Base-by-base conservation (phyloP, 2,329 filamentous ascomycete genomes). In the Cercospora sp. region DNA sequence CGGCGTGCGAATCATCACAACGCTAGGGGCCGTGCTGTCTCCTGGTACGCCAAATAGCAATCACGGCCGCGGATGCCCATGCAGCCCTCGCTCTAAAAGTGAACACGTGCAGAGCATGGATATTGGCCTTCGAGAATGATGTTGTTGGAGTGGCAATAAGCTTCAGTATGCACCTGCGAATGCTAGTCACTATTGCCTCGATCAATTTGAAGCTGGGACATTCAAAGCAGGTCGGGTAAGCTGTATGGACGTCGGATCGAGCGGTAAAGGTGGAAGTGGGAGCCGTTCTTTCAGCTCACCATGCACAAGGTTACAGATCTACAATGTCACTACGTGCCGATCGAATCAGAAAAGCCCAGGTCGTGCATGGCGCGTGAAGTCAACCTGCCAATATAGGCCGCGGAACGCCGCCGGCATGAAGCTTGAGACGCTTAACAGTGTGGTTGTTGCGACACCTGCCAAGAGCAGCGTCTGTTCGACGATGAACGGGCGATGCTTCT, bases 221-320 rank as follows among this genome's bases (percentile, higher is more conserved):
- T 59, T 36, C 23, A 55, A 2, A 36, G 10, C 9, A 30, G 26
- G 10, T 59, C 13, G 6, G 55, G 8, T 13, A 59, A 59, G 55
- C 55, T 36, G 2, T 59, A 12, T 59, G 55, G 31, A 59, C 16
- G 55, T 36, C 55, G 55, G 55, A 59, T 59, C 55, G 55, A 59
- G 55, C 55, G 55, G 55, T 33, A 33, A 33, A 12, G 28, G 55
- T 59, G 55, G 55, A 23, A 33, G 55, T 16, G 28, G 55, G 18
- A 33, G 55, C 55, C 55, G 55, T 59, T 18, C n/a, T 10, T 10
- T 23, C 55, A 31, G 55, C 55, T 59, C 55, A 20, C 36, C 36
- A 42, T 31, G 28, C 55, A 31, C 8, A 36, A 59, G 26, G 31
- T 23, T 36, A 10, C 28, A 59, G 31, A 36, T 59, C 55, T 36